Evolutionary conservation across 345 rosid genomes (phyloP), one percentile per base, ranked within the genome.

Genomic region (Syzygium aqueum): DNA sequence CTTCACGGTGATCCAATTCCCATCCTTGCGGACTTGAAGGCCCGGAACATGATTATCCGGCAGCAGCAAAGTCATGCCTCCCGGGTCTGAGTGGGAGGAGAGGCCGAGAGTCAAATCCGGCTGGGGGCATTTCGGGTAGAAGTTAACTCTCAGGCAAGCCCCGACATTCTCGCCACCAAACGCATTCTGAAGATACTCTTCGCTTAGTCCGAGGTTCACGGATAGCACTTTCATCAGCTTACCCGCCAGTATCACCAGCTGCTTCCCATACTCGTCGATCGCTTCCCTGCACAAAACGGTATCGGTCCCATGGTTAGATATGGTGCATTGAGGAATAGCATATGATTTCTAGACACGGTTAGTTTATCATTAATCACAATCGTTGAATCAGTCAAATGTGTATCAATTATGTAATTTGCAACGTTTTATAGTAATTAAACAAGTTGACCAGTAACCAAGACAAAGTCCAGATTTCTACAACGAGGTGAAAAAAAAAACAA

Each of bases 11-110:
- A 96, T 93, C 99, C 99, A 96, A 7, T 84, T 52, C 27, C 87
- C 91, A 16, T 92, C 90, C 89, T 88, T 92, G 7, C 95, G 95
- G 57, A 97, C 98, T 80, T 97, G 99, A 53, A 97, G 98, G 22
- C 99, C 99, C 3, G 92, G 43, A 21, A 96, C 98, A 28, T 94
- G 89, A 65, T 92, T 87, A 52, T 96, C 99, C 43, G 99, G 98
- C 88, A 97, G 89, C 57, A 97, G 93, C 43, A 97, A 37, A 65
- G 99, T 97, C 93, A 96, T 82, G 84, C 99, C 99, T 1, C 99
- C 99, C 0, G 99, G 99, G 77, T 97, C 99, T 3, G 99, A 96
- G 89, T 97, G 99, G 0, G 98, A 88, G 0, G 99, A 96, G 51
- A 97, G 90, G 13, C 99, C 99, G 1, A 96, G 96, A 8, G 99